Evolutionary conservation across 2,329 filamentous ascomycete genomes (phyloP), one percentile per base, ranked within the genome.

Genomic region (Fonsecaea erecta): DNA sequence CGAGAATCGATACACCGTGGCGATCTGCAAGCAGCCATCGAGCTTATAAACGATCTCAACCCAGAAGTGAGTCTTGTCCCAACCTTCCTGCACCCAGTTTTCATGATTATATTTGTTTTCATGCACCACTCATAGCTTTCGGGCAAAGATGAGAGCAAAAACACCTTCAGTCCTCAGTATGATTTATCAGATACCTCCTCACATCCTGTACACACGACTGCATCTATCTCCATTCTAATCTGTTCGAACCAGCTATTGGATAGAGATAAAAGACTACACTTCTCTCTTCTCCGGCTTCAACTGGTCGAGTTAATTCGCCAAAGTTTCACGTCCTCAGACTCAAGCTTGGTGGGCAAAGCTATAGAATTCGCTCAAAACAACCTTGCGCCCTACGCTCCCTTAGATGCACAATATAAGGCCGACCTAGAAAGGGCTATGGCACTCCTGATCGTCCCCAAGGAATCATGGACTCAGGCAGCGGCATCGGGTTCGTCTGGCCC

Each of bases 81-180:
- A 21, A 14, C 21, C 3, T 8, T 54, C 28, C 52, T 18, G 12
- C 8, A 1, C 34, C 11, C 40, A 71, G 65, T 81, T 86, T 84
- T 86, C 80, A 93, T 95, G 95, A 99, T 99, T 97, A 97, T 84
- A 91, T 84, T 85, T 85, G 90, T 84, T 93, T 88, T 96, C 94
- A 99, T 99, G 95, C 95, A 99, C 95, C 95, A 99, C 95, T 93
- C 95, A 92, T 95, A 98, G 84, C 84, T 85, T 87, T 88, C 86
- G 83, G 84, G 88, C 86, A 80, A 87, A 95, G 95, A 96, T 96
- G 94, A 98, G 85, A 87, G 88, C 89, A 83, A 82, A 87, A 85
- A 81, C 82, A 83, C 81, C 88, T 90, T 91, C 88, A 91, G 87
- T 91, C 87, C 86, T 91, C 87, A 90, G 86, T 89, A 93, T 95